Evolutionary conservation across 2,329 filamentous ascomycete species (phyloP).

Genomic region (Fusarium paranaense): DNA sequence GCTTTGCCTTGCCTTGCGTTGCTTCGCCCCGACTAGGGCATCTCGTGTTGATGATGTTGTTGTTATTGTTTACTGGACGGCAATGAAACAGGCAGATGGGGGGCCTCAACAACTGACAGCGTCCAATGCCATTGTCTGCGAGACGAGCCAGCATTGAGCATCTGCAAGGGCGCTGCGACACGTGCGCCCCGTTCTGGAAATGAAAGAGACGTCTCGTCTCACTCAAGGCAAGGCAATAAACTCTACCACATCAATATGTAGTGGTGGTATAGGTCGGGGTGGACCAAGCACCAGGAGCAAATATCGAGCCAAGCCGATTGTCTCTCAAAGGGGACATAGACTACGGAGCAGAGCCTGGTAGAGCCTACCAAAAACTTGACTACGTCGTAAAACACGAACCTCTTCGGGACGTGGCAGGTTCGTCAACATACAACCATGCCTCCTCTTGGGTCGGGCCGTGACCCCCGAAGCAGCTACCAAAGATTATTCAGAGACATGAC

Average conservation of each 20-base stretch:
- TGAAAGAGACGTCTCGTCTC: conserved; percentile 14
- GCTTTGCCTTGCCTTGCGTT: background rate
- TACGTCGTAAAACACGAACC: conserved; percentile 5
- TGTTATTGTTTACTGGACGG: conserved; percentile 17
- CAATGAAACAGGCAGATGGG: conserved; percentile 15
- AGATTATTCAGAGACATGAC: conserved; percentile 26
- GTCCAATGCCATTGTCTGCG: conserved; percentile 8
- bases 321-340: background rate
- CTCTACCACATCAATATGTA: conserved; percentile 4
- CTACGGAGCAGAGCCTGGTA: conserved; percentile 3
- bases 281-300: conserved; percentile 5
- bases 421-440: conserved; percentile 15
- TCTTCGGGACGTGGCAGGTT: conserved; percentile 12
- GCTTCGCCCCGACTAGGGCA: background rate
- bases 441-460: conserved; percentile 27
- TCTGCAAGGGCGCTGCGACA: conserved; percentile 32
- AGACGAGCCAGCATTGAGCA: conserved; percentile 12
- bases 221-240: conserved; percentile 16
- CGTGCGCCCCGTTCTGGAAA: conserved; percentile 39
- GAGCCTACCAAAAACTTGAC: background rate
- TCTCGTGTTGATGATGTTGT: conserved; percentile 18
- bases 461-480: conserved; percentile 20
- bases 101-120: conserved; percentile 29
- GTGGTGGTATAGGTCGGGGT: conserved; percentile 14
- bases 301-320: conserved; percentile 6